Base-by-base conservation (phyloP, 148 eudicot species). In the Euryodendron excelsum region DNA sequence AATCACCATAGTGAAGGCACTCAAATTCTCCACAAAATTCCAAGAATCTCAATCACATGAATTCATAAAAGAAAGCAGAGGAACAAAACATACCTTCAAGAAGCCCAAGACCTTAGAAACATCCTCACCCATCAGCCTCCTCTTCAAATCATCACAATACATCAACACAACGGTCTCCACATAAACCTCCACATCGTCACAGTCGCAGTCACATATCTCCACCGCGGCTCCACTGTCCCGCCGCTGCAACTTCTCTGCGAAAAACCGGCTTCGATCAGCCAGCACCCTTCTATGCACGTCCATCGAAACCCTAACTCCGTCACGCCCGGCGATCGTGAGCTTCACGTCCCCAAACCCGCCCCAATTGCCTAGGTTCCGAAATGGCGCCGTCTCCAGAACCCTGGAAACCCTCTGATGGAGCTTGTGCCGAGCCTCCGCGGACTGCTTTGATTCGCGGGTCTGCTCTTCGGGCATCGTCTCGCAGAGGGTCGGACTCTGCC, bases 171-270 rank as follows among this genome's bases (percentile, higher is more conserved):
- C 77, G n/a, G 92, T 82, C 82, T 95, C 94, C 69, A 95, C 93
- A 82, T 95, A 93, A 55, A 87, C 84, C 76, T 86, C 93, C 74
- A 95, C 99, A 73, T 95, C 99, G 82, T 95, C 99, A 79, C 99
- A 93, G 36, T 95, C 99, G 76, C 95, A 47, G 36, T 95, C 99
- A 78, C 95, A 90, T 47, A 95, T 95, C 83, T 95, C 97, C 61
- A 95, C 95, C 15, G 92, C 80, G 23, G 18, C 60, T 6, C 7
- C 70, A 0, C 47, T 69, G 20, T 85, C 85, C 0, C 10, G 61
- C 67, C 60, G 75, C 75, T 2, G 5, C 52, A 95, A 77, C 80
- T 93, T 95, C 79, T 89, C 88, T 5, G 89, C 88, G 53, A 95
- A 95, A 58, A 93, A 95, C 59, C 91, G 78, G 80, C 99, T 95